Conservation (phyloP, 2,329 filamentous ascomycete genomes). For the Microdochium trichocladiopsis region DNA sequence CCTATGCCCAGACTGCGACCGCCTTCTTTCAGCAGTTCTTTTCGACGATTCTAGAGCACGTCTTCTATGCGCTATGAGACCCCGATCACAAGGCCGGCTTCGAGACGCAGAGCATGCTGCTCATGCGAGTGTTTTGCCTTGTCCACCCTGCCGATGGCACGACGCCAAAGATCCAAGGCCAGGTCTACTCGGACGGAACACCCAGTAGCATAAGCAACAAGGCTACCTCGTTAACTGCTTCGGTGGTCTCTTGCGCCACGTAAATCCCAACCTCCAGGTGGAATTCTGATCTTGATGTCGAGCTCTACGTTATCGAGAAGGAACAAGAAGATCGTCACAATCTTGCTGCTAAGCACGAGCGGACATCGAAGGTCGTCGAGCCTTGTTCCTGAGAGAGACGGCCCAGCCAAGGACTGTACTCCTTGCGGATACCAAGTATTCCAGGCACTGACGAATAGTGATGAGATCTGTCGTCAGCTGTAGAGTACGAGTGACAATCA, state of each 20-base stretch:
- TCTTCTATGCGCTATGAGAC: conserved; percentile 97
- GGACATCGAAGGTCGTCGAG: conserved; percentile 75
- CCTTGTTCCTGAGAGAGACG: conserved; percentile 12
- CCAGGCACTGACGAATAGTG: conserved; percentile 17
- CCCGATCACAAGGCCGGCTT: conserved; percentile 98
- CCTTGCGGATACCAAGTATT: conserved; percentile 23
- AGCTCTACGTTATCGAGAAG: conserved; percentile 89
- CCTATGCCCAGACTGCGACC: conserved; percentile 77
- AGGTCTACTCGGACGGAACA: conserved; percentile 85
- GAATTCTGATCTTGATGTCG: conserved; percentile 65
- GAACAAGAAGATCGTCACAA: conserved; percentile 84
- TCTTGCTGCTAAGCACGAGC: conserved; percentile 82
- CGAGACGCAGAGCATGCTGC: conserved; percentile 91
- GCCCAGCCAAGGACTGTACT: conserved; percentile 31
- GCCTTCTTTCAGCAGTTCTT: conserved; percentile 99
- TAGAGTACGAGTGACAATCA: conserved; percentile 32
- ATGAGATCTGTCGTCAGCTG: conserved; percentile 22
- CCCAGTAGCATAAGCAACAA: conserved; percentile 77
- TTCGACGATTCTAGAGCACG: conserved; percentile 88
- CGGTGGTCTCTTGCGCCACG: conserved; percentile 73
- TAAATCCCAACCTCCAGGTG: conserved; percentile 89
- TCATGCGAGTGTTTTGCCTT: conserved; percentile 95
- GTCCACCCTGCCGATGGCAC: conserved; percentile 65
- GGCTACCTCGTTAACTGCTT: conserved; percentile 85
- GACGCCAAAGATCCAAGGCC: conserved; percentile 81